Evolutionary conservation across 257 asterid genomes (phyloP), one percentile per base, ranked within the genome.

Genomic region (Rehmannia glutinosa): DNA sequence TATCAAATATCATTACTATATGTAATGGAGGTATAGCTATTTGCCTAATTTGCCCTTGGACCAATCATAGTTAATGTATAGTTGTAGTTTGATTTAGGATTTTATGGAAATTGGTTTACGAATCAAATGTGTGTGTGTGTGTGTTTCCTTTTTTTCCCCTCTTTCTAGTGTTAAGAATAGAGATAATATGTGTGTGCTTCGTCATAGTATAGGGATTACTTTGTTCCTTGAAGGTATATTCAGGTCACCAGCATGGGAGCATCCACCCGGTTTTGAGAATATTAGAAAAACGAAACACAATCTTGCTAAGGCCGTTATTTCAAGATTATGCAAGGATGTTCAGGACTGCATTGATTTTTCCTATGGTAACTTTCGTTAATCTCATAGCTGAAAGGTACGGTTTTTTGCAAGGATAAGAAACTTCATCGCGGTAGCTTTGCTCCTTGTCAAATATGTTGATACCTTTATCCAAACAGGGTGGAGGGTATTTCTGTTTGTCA

Each of bases 221-320:
- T 59, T 36, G 55, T 67, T 55, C 45, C 58, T 76, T 61, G 69
- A 74, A 77, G 79, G 58, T 47, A 54, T 69, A 70, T 64, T 62
- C 82, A 76, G 75, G 79, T 66, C 45, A 59, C 62, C 60, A 13
- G 66, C 47, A 33, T 20, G 25, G 70, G 42, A 71, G 73, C 58
- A 58, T 24, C 59, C 30, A 8, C 63, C 55, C 10, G 36, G 25
- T 64, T 67, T 61, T 54, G 73, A 56, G 28, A 66, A 67, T 62
- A 41, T 20, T 61, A 55, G 68, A 45, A 35, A 56, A 55, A 47
- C 11, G 25, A 61, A 45, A 45, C 55, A 45, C 59, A 47, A 46
- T 32, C 21, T 51, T 41, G 54, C 65, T 16, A 60, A 28, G 25
- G 71, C 60, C 62, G n/a, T 38, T 62, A 24, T 51, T 39, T 32